Conservation (phyloP, 768 basidiomycete genomes). For the Lepiota subincarnata region DNA sequence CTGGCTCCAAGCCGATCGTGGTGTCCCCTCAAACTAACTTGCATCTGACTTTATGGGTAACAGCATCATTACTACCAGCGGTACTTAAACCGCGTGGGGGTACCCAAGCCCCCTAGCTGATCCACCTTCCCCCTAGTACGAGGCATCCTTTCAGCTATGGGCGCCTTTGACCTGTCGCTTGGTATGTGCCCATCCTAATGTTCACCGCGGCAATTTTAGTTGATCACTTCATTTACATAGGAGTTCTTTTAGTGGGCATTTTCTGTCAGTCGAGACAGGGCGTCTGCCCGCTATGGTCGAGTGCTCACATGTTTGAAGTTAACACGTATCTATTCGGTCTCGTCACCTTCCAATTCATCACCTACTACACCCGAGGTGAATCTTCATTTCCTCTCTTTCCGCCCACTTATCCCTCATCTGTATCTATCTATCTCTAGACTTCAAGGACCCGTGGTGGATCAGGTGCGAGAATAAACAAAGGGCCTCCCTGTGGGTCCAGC, state of each 20-base stretch:
- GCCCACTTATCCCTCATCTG: neutral
- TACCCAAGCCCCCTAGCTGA: too few relatives aligned
- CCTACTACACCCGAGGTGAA: conserved; percentile 6
- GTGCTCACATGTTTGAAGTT: neutral
- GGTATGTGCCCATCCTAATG: neutral
- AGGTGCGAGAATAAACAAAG: neutral
- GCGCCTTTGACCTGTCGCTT: neutral
- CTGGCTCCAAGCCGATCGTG: too few relatives aligned
- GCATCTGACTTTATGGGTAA: too few relatives aligned
- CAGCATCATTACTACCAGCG: too few relatives aligned
- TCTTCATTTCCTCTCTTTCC: too few relatives aligned
- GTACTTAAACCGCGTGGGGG: too few relatives aligned
- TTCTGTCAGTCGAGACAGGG: neutral
- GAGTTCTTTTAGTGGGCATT: neutral
- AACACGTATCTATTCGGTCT: conserved; percentile 11
- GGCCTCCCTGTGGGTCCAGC: neutral
- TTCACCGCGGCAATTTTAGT: neutral
- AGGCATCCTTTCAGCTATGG: neutral
- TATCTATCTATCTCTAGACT: neutral
- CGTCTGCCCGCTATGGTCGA: too few relatives aligned
- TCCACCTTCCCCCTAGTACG: too few relatives aligned
- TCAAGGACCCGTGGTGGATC: conserved; percentile 1
- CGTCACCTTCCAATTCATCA: conserved; percentile 9
- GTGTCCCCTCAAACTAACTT: too few relatives aligned
- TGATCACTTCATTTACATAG: neutral